Evolutionary conservation across 192 early-diverging fungal genomes (phyloP), one percentile per base, ranked within the genome.

Genomic region (Phlyctochytrium bullatum): DNA sequence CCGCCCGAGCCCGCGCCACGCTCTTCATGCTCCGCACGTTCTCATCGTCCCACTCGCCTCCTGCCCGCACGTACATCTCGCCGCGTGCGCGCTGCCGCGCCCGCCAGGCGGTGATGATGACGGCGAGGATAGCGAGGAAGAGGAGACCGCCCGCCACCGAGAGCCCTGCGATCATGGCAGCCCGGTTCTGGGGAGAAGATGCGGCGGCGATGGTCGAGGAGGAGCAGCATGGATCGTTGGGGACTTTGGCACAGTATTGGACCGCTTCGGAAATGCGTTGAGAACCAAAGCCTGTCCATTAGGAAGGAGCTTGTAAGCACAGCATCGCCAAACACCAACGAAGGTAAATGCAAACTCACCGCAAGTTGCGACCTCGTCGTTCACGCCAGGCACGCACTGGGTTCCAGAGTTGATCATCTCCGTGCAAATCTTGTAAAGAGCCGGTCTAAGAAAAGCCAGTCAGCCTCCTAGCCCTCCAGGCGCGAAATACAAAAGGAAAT

Each of bases 391-490:
- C 12, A 28, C 25, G 54, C 54, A 57, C 20, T 10, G 4, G 16
- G 54, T 10, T 6, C 25, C 27, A 25, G 54, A 24, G 27, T 10
- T 10, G 27, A 20, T 14, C 54, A 57, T 57, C 12, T 57, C 27
- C 20, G 27, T 24, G 27, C 54, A 57, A 28, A 57, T 57, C 27
- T 57, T 57, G 54, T 10, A 57, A 10, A 57, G 54, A 57, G 54
- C 54, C 54, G 40, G 40, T 47, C 40, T 47, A 47, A 14, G n/a
- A n/a, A n/a, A n/a, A n/a, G n/a, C n/a, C n/a, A 50, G 40, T 10
- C 40, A 14, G 40, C 40, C 40, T n/a, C 10, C 40, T 14, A 50
- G 10, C 10, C 40, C 10, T 50, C n/a, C n/a, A 14, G n/a, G 40
- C 10, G 40, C 12, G 40, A 14, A 14, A 57, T 57, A 10, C 16